Conservation (phyloP, 371 early-diverging fungal genomes). For the Apophysomyces variabilis region DNA sequence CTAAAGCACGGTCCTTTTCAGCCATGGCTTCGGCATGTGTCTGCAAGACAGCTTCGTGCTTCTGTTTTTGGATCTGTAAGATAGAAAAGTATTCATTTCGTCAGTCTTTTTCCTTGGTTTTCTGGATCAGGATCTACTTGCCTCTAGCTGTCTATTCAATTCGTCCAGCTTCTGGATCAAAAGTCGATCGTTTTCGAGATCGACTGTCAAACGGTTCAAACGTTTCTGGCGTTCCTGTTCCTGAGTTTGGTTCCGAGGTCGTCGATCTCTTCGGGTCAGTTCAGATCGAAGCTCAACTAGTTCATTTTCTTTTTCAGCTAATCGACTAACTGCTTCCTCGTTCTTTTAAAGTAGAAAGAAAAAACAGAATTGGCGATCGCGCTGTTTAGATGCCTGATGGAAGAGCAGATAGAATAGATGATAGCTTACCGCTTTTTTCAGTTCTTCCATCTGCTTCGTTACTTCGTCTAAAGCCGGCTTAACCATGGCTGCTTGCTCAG, state of each 20-base stretch:
- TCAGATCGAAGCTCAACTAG: conserved; percentile 40
- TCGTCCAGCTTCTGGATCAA: conserved; percentile 51
- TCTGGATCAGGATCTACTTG: conserved; percentile 6
- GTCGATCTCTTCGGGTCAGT: conserved; percentile 39
- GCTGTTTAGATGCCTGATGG: not conserved
- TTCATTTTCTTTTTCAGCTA: conserved; percentile 49
- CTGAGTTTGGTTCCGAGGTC: conserved; percentile 24
- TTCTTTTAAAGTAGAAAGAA: conserved; percentile 27
- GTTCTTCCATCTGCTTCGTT: conserved; percentile 39
- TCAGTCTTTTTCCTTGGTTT: not conserved
- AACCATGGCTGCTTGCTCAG: conserved; percentile 39
- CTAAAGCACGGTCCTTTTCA: conserved; percentile 43
- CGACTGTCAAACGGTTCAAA: conserved; percentile 46
- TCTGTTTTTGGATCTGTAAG: conserved; percentile 45
- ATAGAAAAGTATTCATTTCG: not conserved
- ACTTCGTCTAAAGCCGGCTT: conserved; percentile 48
- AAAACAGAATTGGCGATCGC: too few relatives aligned
- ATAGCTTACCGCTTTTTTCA: conserved; percentile 42
- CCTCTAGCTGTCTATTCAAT: conserved; percentile 48
- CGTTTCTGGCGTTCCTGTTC: conserved; percentile 39
- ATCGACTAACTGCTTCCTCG: conserved; percentile 36
- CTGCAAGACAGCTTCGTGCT: conserved; percentile 45
- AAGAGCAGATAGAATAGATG: not conserved
- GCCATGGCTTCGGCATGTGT: conserved; percentile 49
- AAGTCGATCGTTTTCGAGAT: conserved; percentile 44